A percentile compares a stretch with the other conserved stretches of the same genome.
phyloP scores from a whole-genome alignment of 805 yeast genomes.

The Saturnispora mendoncae region DNA sequence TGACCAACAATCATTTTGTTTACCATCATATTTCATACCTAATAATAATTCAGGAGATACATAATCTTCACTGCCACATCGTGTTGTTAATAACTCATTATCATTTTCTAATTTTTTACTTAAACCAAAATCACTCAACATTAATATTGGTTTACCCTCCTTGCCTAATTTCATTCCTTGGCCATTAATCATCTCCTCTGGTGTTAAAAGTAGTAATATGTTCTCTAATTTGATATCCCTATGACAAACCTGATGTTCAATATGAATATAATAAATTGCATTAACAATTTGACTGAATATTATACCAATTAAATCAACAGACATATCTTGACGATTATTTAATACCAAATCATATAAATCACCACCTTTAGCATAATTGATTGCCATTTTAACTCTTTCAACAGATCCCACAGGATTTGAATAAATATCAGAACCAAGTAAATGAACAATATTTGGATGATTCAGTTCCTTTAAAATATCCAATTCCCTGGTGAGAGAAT shows the following conservation, averaged over 20 bases:
- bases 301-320: slow-evolving; percentile 44
- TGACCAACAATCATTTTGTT: slow-evolving; percentile 90
- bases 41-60: slow-evolving; percentile 89
- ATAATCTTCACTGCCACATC: slow-evolving; percentile 96
- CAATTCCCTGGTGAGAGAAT: slow-evolving; percentile 64
- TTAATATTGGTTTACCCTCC: slow-evolving; percentile 31
- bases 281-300: slow-evolving; percentile 61
- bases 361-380: slow-evolving; percentile 80
- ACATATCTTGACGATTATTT: slow-evolving; percentile 33
- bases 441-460: slow-evolving; percentile 63
- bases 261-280: slow-evolving; percentile 69
- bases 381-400: slow-evolving; percentile 37
- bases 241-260: slow-evolving; percentile 57
- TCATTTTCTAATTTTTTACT: slow-evolving; percentile 58
- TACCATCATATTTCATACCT: slow-evolving; percentile 89
- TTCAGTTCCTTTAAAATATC: slow-evolving; percentile 46
- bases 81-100: slow-evolving; percentile 61
- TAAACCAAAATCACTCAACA: slow-evolving; percentile 82
- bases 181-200: slow-evolving; percentile 25
- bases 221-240: slow-evolving; percentile 90
- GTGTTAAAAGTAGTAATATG: slow-evolving; percentile 38
- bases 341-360: slow-evolving; percentile 64
- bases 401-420: neutral
- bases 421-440: slow-evolving; percentile 39
- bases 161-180: slow-evolving; percentile 3